phyloP scores from a whole-genome alignment of 805 yeast genomes.

The Suhomyces xylopsoci region DNA sequence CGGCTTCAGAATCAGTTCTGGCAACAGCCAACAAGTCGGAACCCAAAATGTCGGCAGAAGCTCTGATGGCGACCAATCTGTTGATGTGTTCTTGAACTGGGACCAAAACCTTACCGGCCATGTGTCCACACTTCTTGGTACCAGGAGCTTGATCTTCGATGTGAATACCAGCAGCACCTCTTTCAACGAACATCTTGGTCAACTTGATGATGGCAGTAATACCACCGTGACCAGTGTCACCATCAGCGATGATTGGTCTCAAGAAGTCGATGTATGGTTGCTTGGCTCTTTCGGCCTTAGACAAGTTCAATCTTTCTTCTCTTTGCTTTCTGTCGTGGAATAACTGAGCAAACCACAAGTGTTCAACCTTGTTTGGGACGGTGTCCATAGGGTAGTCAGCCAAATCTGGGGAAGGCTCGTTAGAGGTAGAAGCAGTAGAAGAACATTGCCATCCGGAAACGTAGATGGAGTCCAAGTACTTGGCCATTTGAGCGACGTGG shows the following conservation, averaged over 20 bases:
- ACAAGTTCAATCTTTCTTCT: constrained; percentile 66
- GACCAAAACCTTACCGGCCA: constrained; percentile 97
- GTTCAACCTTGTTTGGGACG: constrained; percentile 97
- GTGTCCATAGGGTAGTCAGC: constrained; percentile 99
- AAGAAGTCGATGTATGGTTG: constrained; percentile 78
- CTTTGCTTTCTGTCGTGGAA: constrained; percentile 97
- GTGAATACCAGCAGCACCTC: constrained; percentile 99
- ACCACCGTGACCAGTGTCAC: constrained; percentile 99
- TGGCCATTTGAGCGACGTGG: constrained; percentile 95
- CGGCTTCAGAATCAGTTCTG: constrained; percentile 97
- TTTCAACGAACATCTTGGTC: constrained; percentile 92
- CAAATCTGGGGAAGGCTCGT: constrained; percentile 97
- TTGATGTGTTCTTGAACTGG: constrained; percentile 97
- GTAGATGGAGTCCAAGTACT: constrained; percentile 86
- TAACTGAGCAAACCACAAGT: constrained; percentile 91
- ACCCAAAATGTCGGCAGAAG: constrained; percentile 91
- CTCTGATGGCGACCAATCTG: constrained; percentile 89
- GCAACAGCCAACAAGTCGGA: constrained; percentile 85
- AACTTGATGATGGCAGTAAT: constrained; percentile 92
- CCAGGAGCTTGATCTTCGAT: constrained; percentile 99
- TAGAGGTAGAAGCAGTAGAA: constrained; percentile 94
- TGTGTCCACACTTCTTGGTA: constrained; percentile 97
- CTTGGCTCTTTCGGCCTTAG: constrained; percentile 65
- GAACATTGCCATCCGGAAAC: constrained; percentile 99
- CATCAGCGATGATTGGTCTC: constrained; percentile 95